A percentile compares a stretch with the other conserved stretches of the same genome.
Evolutionary conservation across 164 flowering plant genomes (phyloP).

Genomic region (Vitis rupestris): DNA sequence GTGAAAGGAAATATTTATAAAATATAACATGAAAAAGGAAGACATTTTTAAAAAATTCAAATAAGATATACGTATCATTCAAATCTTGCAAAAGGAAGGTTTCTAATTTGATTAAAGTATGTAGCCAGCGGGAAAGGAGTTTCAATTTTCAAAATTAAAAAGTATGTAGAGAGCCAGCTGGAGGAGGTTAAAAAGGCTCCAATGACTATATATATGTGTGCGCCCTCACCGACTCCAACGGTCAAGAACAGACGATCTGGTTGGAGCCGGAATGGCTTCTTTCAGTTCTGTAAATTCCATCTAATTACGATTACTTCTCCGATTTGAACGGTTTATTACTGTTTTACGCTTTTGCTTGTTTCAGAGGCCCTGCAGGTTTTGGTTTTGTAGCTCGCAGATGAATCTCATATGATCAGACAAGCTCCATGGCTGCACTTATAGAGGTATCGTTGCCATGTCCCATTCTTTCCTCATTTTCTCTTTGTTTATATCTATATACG

Average conservation of each 20-base stretch:
- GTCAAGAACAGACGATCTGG: neutral
- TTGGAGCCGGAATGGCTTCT: slow-evolving; percentile 38
- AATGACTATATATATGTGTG: neutral
- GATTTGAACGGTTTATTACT: neutral
- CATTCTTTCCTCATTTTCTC: neutral
- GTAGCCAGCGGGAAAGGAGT: too few species aligned
- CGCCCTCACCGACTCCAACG: neutral
- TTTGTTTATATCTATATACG: neutral
- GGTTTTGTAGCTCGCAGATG: slow-evolving; percentile 63
- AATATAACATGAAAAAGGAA: too few species aligned
- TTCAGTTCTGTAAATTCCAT: slow-evolving; percentile 37
- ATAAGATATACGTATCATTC: too few species aligned
- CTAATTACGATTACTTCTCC: neutral
- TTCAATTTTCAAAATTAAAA: too few species aligned
- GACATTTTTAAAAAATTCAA: too few species aligned
- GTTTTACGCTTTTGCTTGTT: neutral
- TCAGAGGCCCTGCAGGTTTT: slow-evolving; percentile 68
- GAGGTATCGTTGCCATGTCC: slow-evolving; percentile 70
- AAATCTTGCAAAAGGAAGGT: too few species aligned
- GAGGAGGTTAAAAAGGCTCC: too few species aligned
- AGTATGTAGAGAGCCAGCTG: too few species aligned
- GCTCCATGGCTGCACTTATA: slow-evolving; percentile 73
- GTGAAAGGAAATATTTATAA: too few species aligned
- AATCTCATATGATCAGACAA: slow-evolving; percentile 68
- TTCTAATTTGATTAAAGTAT: too few species aligned